A percentile compares a stretch with the other conserved stretches of the same genome.
These are phyloP conservation scores for Lyophyllum semitale DNA, from an alignment of 768 basidiomycete genomes.

Conservation along the genomic window DNA sequence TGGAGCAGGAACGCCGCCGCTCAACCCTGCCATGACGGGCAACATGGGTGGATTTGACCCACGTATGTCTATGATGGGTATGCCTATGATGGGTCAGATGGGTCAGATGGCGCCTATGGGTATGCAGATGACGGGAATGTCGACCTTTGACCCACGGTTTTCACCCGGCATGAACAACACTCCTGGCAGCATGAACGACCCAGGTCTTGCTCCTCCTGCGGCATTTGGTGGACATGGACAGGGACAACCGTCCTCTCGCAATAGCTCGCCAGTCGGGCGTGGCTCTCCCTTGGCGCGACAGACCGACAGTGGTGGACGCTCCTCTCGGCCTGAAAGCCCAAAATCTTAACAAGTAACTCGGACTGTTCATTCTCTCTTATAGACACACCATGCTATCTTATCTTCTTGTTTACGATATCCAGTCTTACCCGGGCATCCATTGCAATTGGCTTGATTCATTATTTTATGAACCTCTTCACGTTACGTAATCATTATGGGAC, in stretches of 20 bases:
- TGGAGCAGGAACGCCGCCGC: constrained; percentile 37
- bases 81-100: constrained; percentile 69
- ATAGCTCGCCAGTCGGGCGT: constrained; percentile 52
- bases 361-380: neutral
- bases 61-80: constrained; percentile 81
- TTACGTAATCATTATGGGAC: constrained; percentile 14
- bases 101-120: constrained; percentile 35
- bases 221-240: constrained; percentile 32
- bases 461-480: constrained; percentile 1
- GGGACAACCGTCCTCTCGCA: constrained; percentile 42
- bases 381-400: neutral
- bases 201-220: constrained; percentile 38
- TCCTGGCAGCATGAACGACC: constrained; percentile 27
- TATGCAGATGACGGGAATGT: constrained; percentile 67
- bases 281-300: constrained; percentile 53
- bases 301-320: constrained; percentile 23
- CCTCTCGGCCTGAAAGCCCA: constrained; percentile 39
- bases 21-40: constrained; percentile 61
- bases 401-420: neutral
- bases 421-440: neutral
- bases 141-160: constrained; percentile 60
- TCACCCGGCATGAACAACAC: constrained; percentile 33
- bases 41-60: constrained; percentile 57
- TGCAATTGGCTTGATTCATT: neutral
- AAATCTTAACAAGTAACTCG: constrained; percentile 23